Conservation (phyloP, 495 filamentous ascomycete species). For the Aspergillus haitiensis region DNA sequence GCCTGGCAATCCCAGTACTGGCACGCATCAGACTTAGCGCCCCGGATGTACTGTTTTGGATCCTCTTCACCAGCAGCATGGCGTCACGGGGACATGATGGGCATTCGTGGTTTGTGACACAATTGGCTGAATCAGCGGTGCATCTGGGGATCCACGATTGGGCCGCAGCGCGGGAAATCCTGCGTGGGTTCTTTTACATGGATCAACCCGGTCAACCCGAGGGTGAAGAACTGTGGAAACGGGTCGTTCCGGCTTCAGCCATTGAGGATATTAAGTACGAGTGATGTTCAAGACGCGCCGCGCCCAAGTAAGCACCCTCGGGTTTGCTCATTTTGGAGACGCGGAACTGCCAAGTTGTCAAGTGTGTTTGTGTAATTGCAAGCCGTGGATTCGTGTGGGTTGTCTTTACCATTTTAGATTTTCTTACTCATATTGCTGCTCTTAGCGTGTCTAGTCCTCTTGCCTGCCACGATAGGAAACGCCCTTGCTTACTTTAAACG, state of each 20-base stretch:
- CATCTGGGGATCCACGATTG: background rate
- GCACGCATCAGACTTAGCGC: background rate
- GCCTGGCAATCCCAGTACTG: background rate
- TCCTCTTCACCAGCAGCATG: conserved; percentile 4
- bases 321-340: too few relatives aligned
- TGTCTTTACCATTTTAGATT: background rate
- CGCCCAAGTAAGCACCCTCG: background rate
- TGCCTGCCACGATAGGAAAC: too few relatives aligned
- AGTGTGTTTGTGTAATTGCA: background rate
- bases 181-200: conserved; percentile 8
- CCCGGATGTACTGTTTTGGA: conserved; percentile 5
- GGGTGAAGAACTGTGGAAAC: conserved; percentile 5
- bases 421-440: too few relatives aligned
- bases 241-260: background rate
- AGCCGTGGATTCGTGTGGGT: background rate
- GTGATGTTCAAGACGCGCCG: background rate
- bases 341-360: background rate
- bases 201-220: background rate
- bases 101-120: background rate
- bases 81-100: conserved; percentile 3
- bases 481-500: too few relatives aligned
- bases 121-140: background rate
- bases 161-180: background rate
- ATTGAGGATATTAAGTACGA: background rate
- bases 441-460: too few relatives aligned